Evolutionary conservation across 257 asterid genomes (phyloP).

Genomic region (Solanum rostratum): DNA sequence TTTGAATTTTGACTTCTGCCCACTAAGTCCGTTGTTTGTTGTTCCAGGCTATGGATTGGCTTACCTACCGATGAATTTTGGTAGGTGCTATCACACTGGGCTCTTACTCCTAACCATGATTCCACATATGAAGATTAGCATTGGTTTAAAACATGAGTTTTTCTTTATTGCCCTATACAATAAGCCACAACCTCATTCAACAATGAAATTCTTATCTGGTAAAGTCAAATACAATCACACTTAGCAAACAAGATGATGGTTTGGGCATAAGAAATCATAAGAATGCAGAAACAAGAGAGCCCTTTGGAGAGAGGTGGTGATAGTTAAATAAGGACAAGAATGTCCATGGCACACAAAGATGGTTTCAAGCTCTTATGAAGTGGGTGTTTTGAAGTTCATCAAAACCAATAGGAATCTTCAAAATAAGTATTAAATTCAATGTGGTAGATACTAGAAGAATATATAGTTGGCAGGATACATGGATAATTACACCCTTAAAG

Average conservation of each 20-base stretch:
- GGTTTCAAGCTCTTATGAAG: background rate
- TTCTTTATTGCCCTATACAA: too few species aligned
- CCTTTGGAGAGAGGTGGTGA: background rate
- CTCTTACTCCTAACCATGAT: too few species aligned
- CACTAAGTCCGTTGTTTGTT: too few species aligned
- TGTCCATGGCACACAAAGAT: background rate
- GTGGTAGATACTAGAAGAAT: background rate
- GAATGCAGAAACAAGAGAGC: background rate
- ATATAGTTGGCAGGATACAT: background rate
- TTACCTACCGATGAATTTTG: too few species aligned
- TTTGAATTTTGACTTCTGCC: too few species aligned
- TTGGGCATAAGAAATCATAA: background rate
- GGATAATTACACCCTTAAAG: background rate
- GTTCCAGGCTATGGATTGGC: too few species aligned
- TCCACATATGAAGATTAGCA: too few species aligned
- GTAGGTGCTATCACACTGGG: too few species aligned
- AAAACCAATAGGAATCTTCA: background rate
- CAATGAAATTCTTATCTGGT: background rate
- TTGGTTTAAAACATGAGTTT: too few species aligned
- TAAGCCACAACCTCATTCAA: too few species aligned
- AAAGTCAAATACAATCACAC: background rate
- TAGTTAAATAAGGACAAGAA: background rate
- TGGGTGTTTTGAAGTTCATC: background rate
- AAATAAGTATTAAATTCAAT: background rate
- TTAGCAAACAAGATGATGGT: background rate